Conservation (phyloP, 345 rosid genomes). For the Sonneratia caseolaris region DNA sequence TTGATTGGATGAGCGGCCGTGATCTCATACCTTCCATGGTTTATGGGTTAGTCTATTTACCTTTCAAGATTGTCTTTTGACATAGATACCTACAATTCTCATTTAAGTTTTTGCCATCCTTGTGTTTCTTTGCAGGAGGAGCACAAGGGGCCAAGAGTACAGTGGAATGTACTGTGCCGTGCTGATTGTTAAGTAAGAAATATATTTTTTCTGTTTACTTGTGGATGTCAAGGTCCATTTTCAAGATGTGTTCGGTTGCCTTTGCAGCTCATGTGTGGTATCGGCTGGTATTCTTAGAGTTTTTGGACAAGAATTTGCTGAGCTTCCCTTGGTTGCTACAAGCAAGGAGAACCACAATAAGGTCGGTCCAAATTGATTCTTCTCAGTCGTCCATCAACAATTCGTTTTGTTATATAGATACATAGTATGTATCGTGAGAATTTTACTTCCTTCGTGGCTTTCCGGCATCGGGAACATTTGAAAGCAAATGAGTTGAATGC, state of each 20-base stretch:
- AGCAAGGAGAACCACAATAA: conserved; percentile 25
- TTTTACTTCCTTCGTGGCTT: not conserved
- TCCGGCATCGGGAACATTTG: not conserved
- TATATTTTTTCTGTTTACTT: not conserved
- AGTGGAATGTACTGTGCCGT: conserved; percentile 47
- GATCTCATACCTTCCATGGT: conserved; percentile 92
- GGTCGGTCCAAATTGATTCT: conserved; percentile 15
- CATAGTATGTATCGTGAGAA: not conserved
- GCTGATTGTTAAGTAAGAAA: conserved; percentile 30
- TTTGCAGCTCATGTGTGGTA: conserved; percentile 34
- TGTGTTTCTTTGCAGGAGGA: conserved; percentile 17
- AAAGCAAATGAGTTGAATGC: not conserved
- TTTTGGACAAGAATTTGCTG: conserved; percentile 42
- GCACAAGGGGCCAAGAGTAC: conserved; percentile 30
- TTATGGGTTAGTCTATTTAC: conserved; percentile 53
- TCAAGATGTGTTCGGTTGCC: not conserved
- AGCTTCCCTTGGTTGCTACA: conserved; percentile 43
- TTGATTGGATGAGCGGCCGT: conserved; percentile 58
- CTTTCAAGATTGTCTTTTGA: not conserved
- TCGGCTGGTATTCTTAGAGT: conserved; percentile 32
- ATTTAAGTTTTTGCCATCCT: not conserved
- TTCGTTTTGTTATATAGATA: not conserved
- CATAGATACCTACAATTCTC: not conserved
- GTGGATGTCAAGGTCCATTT: not conserved
- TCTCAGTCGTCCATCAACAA: not conserved